Evolutionary conservation across 2,329 filamentous ascomycete species (phyloP).

Genomic region (Aspergillus vadensis): DNA sequence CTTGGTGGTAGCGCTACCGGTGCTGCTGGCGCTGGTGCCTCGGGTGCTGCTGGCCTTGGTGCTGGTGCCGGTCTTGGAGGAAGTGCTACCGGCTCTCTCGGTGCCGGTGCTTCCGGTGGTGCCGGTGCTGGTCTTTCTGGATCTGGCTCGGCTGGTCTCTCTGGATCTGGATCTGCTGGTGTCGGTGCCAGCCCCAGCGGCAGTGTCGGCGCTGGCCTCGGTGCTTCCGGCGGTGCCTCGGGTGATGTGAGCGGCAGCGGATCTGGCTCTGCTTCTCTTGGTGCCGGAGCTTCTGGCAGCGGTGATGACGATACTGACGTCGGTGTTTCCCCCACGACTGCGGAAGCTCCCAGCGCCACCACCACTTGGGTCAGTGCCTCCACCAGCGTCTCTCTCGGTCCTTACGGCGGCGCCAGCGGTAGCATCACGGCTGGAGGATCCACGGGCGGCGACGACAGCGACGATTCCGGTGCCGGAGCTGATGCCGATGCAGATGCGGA

Average conservation of each 20-base stretch:
- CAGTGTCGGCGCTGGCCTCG: conserved; percentile 2
- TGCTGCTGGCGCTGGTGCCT: not conserved
- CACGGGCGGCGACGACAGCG: not conserved
- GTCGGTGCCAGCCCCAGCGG: too few species aligned
- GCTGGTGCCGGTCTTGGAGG: conserved; percentile 2
- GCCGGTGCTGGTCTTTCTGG: not conserved
- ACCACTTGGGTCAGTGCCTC: conserved; percentile 1
- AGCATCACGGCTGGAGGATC: not conserved
- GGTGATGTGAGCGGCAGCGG: conserved; percentile 1
- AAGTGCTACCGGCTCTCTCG: not conserved
- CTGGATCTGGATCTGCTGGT: not conserved
- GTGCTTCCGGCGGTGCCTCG: not conserved
- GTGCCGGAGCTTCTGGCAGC: not conserved
- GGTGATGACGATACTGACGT: not conserved
- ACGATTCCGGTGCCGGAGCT: not conserved
- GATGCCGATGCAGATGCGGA: conserved; percentile 3
- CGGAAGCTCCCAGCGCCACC: not conserved
- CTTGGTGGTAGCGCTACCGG: not conserved
- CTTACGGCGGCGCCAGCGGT: conserved; percentile 1
- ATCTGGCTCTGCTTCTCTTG: not conserved
- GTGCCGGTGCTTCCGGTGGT: not conserved
- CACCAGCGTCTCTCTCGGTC: conserved; percentile 4
- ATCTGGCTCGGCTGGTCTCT: not conserved
- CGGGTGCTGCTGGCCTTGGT: not conserved
- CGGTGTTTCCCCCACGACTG: conserved; percentile 2